Conservation (phyloP, 306 rosid species). For the Trifolium fragiferum region DNA sequence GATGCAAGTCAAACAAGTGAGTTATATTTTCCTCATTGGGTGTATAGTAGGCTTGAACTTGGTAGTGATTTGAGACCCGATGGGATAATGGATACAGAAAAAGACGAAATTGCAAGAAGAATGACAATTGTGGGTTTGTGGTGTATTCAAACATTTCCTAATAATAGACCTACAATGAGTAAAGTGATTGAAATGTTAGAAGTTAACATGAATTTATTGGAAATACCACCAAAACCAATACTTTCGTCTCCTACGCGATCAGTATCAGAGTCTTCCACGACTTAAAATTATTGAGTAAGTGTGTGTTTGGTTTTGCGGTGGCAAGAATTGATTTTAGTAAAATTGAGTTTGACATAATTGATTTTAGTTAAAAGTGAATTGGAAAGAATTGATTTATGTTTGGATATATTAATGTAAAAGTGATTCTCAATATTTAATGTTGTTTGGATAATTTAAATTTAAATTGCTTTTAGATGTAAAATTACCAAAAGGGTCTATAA, state of each 20-base stretch:
- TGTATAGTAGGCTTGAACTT: neutral
- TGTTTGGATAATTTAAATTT: too few relatives aligned
- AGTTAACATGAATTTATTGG: neutral
- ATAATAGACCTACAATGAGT: neutral
- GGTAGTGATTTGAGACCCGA: neutral
- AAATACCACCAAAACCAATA: neutral
- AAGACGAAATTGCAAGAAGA: neutral
- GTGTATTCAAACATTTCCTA: neutral
- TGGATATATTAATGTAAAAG: too few relatives aligned
- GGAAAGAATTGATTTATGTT: too few relatives aligned
- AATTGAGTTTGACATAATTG: too few relatives aligned
- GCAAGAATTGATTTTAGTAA: too few relatives aligned
- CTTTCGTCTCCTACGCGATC: neutral
- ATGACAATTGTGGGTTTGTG: neutral
- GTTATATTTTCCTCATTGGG: neutral
- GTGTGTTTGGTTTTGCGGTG: too few relatives aligned
- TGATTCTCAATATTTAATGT: too few relatives aligned
- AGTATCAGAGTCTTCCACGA: too few relatives aligned
- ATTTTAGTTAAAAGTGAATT: too few relatives aligned
- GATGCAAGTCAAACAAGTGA: neutral
- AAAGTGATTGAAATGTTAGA: neutral
- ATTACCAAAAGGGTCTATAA: too few relatives aligned
- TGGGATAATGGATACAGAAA: neutral
- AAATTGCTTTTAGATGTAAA: too few relatives aligned
- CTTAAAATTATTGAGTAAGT: too few relatives aligned